Base-by-base conservation (phyloP, 208 protist species). In the Acanthamoeba triangularis region DNA sequence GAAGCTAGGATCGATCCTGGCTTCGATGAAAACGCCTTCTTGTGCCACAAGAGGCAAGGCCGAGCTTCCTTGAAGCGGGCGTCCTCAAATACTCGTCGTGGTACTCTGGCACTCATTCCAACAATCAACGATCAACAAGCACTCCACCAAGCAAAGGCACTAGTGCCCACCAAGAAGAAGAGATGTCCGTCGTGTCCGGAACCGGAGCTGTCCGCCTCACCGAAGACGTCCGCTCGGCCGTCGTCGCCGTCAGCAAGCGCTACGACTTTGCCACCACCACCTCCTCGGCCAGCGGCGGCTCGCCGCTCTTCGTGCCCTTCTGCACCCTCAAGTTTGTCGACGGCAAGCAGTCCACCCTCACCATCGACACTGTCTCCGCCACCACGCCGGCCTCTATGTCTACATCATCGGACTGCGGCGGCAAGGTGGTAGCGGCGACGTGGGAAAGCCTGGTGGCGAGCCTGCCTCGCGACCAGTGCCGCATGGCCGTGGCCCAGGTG, bases 381-480 rank as follows among this genome's bases (percentile, higher is more conserved):
- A 52, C 11, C 49, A 52, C 49, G 3, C 49, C 49, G 7, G 3
- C 49, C 11, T 52, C 49, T 4, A 52, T 4, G 7, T n/a, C n/a
- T n/a, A n/a, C n/a, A n/a, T n/a, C n/a, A n/a, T n/a, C n/a, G n/a
- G 56, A 63, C 56, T 20, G 20, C 11, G 67, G 14, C 67, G 67
- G 30, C 13, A 25, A 76, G 13, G 67, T 10, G 11, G 72, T 18
- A 4, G 6, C 25, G 72, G 33, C 72, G 3, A 44, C 72, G 4
- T 80, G 72, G 72, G 72, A 80, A 3, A 18, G n/a, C 18, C 72
- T 80, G 6, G 72, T 80, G 35, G 25, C 72, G 4, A 80, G 82
- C 41, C 82, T 90, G 3, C 82, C 82, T 5, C 44, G 82, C 18
- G 82, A 90, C 44, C 25, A 90, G 37, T 90, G 82, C 82, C 35